A percentile compares a stretch with the other conserved stretches of the same genome.
phyloP scores from a whole-genome alignment of 192 early-diverging fungal genomes.

The Rhizophagus prolifer region DNA sequence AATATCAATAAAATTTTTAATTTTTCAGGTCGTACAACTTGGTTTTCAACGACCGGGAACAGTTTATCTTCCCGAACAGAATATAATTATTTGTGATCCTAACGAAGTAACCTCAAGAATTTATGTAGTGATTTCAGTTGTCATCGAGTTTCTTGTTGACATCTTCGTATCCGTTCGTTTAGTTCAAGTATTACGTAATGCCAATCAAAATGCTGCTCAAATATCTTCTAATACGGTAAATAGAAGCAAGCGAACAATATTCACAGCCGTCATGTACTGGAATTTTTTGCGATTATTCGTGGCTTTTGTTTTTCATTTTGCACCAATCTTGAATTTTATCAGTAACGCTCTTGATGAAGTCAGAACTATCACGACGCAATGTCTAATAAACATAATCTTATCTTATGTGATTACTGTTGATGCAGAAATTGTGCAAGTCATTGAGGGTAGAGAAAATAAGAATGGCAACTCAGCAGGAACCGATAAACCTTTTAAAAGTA shows the following conservation, averaged over 20 bases:
- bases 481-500: background rate
- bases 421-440: conserved; percentile 24
- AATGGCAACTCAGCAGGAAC: background rate
- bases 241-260: conserved; percentile 4
- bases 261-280: conserved; percentile 30
- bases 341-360: too few species aligned
- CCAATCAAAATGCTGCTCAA: conserved; percentile 9
- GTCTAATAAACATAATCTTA: background rate
- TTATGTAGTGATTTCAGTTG: background rate
- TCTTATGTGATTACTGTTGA: conserved; percentile 21
- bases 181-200: background rate
- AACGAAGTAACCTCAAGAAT: background rate
- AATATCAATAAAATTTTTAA: too few species aligned
- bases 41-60: background rate
- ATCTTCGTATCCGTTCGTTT: background rate
- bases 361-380: too few species aligned
- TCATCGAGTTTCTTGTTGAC: conserved; percentile 5
- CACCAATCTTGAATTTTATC: too few species aligned
- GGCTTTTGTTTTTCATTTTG: background rate
- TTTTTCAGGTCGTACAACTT: background rate
- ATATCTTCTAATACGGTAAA: background rate
- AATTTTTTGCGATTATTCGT: conserved; percentile 19
- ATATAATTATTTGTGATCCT: background rate
- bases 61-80: background rate
- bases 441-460: background rate